Base-by-base conservation (phyloP, 768 basidiomycete species). In the Melanogaster broomeanus region DNA sequence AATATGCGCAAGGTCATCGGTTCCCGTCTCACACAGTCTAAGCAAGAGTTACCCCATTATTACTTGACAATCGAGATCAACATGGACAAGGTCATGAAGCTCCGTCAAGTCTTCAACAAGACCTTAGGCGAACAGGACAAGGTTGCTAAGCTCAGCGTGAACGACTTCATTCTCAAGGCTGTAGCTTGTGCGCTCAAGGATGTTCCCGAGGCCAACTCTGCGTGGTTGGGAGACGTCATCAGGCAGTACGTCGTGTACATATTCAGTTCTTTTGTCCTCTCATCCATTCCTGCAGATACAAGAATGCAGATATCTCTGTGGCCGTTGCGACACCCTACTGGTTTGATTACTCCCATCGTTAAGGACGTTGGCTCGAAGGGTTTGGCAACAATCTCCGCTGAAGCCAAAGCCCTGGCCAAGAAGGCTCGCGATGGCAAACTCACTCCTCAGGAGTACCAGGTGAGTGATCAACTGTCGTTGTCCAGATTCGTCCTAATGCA, bases 151-250 rank as follows among this genome's bases (percentile, higher is more conserved):
- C 82, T 99, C 46, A 95, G 92, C 60, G 92, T 99, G 52, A 98
- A 98, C 70, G 97, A 99, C 74, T 99, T 99, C 68, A 83, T 99
- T 63, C 85, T 98, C 66, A 99, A 99, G 74, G 97, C 93, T 5
- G 84, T 89, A 28, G 84, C 89, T 9, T 88, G 93, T 61, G 95
- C 97, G 2, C 79, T 98, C 44, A 80, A 82, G 38, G 97, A 98
- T 64, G 95, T 98, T 27, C 97, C 97, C 41, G 97, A 98, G 69
- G 95, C 87, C 59, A 99, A 99, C 77, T 92, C 93, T 45, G 94
- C 95, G 12, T 98, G 96, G 97, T 72, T 98, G 54, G 95, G 95
- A 58, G 96, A 99, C 58, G 81, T 86, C 51, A 96, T 99, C 72
- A 78, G 97, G 73, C 90, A 90, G 95, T 97, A 69, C 62, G 94